Evolutionary conservation across 352 stramenopile species (phyloP).

Genomic region (Phytopythium sindhum): DNA sequence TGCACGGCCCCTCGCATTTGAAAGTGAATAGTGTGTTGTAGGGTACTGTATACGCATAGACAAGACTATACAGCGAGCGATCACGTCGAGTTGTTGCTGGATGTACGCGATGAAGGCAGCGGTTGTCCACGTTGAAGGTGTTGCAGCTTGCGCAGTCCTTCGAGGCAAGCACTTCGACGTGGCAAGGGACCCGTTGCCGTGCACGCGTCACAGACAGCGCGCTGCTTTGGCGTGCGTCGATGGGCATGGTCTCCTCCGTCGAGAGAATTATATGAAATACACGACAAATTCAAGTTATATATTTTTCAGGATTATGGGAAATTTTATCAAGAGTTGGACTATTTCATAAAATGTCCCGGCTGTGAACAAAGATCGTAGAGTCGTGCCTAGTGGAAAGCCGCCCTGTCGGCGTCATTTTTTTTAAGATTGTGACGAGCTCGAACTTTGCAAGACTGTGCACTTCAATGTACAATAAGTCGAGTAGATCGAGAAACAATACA

Average conservation of each 20-base stretch:
- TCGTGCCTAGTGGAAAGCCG: background rate
- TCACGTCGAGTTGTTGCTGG: background rate
- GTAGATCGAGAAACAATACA: no score
- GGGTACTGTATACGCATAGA: background rate
- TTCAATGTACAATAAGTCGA: background rate
- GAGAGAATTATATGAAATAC: background rate
- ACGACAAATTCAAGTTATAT: background rate
- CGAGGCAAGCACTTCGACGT: background rate
- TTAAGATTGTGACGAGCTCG: background rate
- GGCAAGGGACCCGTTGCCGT: background rate
- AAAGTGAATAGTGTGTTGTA: background rate
- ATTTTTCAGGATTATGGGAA: background rate
- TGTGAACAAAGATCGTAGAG: background rate
- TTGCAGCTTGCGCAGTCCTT: background rate
- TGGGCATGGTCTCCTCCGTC: background rate
- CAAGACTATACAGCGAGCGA: background rate
- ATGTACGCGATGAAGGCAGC: background rate
- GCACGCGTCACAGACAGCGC: background rate
- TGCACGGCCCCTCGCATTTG: no score
- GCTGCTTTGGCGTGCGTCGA: slow-evolving; percentile 1
- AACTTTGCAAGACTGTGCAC: background rate
- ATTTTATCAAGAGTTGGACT: background rate
- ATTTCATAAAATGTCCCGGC: background rate
- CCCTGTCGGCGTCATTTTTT: background rate
- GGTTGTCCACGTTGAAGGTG: background rate